Evolutionary conservation across 1,139 yeast species (phyloP).

Genomic region (Pneumocystis carinii): DNA sequence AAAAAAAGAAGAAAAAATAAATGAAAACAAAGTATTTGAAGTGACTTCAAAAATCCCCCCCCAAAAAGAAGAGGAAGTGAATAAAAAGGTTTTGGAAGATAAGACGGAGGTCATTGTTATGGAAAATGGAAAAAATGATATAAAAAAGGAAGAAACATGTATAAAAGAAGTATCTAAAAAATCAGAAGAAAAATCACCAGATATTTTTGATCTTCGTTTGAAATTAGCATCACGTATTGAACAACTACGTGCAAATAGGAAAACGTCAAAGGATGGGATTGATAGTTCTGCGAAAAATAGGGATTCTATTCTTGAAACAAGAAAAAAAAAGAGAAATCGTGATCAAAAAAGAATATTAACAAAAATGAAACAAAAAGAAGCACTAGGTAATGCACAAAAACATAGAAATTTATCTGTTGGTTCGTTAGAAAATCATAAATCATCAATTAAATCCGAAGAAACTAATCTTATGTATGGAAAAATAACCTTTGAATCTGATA

Average conservation of each 20-base stretch:
- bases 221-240: constrained; percentile 61
- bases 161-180: not conserved
- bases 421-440: constrained; percentile 14
- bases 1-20: not conserved
- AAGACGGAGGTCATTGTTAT: too few species aligned
- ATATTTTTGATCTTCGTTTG: constrained; percentile 47
- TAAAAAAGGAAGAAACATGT: not conserved
- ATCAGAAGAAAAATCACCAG: constrained; percentile 9
- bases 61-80: not conserved
- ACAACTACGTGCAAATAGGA: constrained; percentile 60
- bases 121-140: not conserved
- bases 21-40: not conserved
- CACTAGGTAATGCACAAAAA: constrained; percentile 22
- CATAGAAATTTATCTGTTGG: constrained; percentile 12
- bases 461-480: constrained; percentile 55
- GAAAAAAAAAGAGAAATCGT: constrained; percentile 15
- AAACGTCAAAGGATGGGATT: constrained; percentile 74
- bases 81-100: not conserved
- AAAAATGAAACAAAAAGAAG: constrained; percentile 13
- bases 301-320: constrained; percentile 29
- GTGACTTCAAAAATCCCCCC: not conserved
- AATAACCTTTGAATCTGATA: constrained; percentile 71
- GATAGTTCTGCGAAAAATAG: constrained; percentile 62
- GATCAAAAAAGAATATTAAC: constrained; percentile 15
- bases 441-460: constrained; percentile 17